Evolutionary conservation across 257 asterid species (phyloP), one percentile per base, ranked within the genome.

Genomic region (Solanum ossicruentum): DNA sequence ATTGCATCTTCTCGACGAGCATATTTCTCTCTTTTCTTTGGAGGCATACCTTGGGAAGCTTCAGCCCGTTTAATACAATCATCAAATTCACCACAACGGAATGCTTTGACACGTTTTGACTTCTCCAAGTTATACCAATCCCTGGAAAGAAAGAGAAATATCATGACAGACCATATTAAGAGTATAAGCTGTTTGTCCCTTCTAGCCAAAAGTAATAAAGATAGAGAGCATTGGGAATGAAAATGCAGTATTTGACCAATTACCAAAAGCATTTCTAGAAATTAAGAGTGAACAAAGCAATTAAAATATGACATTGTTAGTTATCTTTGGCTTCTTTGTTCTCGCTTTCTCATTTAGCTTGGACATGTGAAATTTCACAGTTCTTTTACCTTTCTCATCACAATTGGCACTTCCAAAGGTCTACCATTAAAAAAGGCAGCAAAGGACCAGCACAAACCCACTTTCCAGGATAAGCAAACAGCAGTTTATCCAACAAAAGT

Each of bases 41-140:
- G 98, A 88, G 98, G 98, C 97, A 95, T 92, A 32, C 97, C 97
- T 86, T 89, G 96, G 71, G 97, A 87, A 85, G 98, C 98, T 92
- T 95, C 98, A 84, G 98, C 99, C 88, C 96, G 92, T 89, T 94
- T 96, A 87, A 95, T 95, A 89, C 99, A 95, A 86, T 93, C 98
- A 88, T 94, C 95, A 90, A 95, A 97, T 84, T 94, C 98, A 47
- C 98, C 99, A 89, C 98, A 97, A 16, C 99, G 95, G 88, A 97
- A 97, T 83, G 97, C 89, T 92, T 97, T 97, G 41, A 97, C 98
- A 36, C 98, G 98, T 89, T 97, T 97, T 18, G 99, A 97, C 91
- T 95, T 97, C 91, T 97, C 99, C 92, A 97, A 85, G 88, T 97
- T 97, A 92, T 97, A 97, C 99, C 99, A 97, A 89, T 95, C 99